A percentile compares a stretch with the other conserved stretches of the same genome.
Conservation (phyloP, 345 rosid species). For the Clausena lansium region DNA sequence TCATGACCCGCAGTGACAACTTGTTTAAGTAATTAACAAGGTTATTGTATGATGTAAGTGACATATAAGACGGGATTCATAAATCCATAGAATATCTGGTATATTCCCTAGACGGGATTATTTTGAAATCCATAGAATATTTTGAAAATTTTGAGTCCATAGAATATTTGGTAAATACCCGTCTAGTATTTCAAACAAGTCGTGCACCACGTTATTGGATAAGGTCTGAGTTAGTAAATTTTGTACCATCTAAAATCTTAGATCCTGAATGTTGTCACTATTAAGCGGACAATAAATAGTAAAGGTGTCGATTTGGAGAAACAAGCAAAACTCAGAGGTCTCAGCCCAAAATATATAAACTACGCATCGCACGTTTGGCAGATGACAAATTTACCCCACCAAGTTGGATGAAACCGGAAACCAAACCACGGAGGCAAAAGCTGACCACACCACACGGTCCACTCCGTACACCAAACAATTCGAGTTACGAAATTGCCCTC, state of each 20-base stretch:
- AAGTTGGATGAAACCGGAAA: not conserved
- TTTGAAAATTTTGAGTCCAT: not conserved
- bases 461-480: no score
- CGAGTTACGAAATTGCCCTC: constrained; percentile 2
- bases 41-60: not conserved
- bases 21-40: not conserved
- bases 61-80: not conserved
- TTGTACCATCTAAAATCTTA: not conserved
- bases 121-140: not conserved
- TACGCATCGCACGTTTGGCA: not conserved
- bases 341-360: not conserved
- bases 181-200: no score
- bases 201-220: not conserved
- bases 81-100: not conserved
- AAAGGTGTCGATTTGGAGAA: not conserved
- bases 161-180: no score
- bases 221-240: not conserved
- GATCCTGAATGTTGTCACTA: not conserved
- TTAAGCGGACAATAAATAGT: not conserved
- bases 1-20: not conserved
- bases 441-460: not conserved
- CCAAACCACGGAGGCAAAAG: not conserved
- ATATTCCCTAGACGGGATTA: not conserved
- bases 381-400: not conserved
- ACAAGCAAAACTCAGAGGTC: not conserved